Conservation (phyloP, 371 early-diverging fungal species). For the Mortierella sp. region DNA sequence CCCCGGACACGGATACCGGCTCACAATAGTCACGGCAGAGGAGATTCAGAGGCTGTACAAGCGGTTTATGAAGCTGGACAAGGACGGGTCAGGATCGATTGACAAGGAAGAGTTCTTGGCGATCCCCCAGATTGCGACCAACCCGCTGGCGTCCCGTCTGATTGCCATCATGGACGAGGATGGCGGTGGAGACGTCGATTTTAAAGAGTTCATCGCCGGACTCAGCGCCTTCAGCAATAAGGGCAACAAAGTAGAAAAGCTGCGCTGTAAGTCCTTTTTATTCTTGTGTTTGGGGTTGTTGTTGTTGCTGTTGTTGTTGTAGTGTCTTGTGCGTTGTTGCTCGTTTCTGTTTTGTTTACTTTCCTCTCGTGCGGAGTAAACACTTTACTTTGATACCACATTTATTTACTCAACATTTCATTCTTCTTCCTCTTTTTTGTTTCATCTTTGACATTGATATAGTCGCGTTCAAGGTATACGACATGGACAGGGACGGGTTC, state of each 20-base stretch:
- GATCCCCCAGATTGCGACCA: constrained; percentile 95
- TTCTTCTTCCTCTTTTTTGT: neutral
- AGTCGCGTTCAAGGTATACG: constrained; percentile 99
- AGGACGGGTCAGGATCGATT: constrained; percentile 94
- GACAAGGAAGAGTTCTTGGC: constrained; percentile 96
- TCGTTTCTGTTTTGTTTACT: neutral
- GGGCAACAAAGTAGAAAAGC: constrained; percentile 93
- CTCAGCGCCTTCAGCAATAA: constrained; percentile 93
- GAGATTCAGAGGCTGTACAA: constrained; percentile 98
- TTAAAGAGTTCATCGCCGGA: constrained; percentile 96
- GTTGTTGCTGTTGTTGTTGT: neutral
- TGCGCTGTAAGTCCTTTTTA: constrained; percentile 78
- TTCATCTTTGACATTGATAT: constrained; percentile 7
- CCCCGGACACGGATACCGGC: neutral
- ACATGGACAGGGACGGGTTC: constrained; percentile 98
- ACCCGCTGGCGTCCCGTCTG: constrained; percentile 95
- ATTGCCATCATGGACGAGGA: constrained; percentile 97
- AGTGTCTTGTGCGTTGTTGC: neutral
- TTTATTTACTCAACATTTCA: neutral
- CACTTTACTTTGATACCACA: neutral
- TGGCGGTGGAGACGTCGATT: constrained; percentile 98
- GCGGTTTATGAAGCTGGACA: constrained; percentile 96
- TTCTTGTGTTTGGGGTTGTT: no score
- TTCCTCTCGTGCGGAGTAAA: neutral
- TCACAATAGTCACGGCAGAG: constrained; percentile 82